phyloP scores from a whole-genome alignment of 805 yeast species.

The Zygosaccharomyces gambellarensis region DNA sequence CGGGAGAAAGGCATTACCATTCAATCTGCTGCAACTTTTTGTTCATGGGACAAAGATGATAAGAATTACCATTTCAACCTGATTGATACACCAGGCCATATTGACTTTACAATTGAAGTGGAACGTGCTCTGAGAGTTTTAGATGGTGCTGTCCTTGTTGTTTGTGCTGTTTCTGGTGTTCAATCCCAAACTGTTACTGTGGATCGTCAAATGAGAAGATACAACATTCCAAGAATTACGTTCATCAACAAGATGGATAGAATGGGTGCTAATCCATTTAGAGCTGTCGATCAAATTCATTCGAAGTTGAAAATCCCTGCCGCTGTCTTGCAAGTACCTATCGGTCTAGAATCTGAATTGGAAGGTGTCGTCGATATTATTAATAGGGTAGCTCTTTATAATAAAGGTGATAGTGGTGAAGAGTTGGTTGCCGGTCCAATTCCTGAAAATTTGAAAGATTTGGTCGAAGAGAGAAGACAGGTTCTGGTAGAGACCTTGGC shows the following conservation, averaged over 20 bases:
- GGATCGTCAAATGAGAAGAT: slow-evolving; percentile 97
- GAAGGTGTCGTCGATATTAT: slow-evolving; percentile 90
- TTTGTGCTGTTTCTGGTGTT: slow-evolving; percentile 97
- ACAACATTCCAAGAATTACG: slow-evolving; percentile 93
- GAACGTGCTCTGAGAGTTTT: slow-evolving; percentile 97
- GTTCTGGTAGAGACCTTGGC: slow-evolving; percentile 88
- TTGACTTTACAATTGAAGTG: slow-evolving; percentile 97
- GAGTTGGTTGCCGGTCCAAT: slow-evolving; percentile 57
- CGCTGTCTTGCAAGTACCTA: slow-evolving; percentile 97
- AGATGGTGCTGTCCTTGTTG: slow-evolving; percentile 97
- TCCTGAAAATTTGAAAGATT: slow-evolving; percentile 73
- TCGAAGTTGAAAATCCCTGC: slow-evolving; percentile 85
- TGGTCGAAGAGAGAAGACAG: slow-evolving; percentile 87
- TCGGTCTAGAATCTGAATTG: slow-evolving; percentile 83
- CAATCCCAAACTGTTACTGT: slow-evolving; percentile 98
- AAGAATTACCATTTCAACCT: slow-evolving; percentile 79
- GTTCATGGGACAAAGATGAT: slow-evolving; percentile 83
- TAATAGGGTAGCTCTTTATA: slow-evolving; percentile 79
- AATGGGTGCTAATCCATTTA: slow-evolving; percentile 98
- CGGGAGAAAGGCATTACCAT: slow-evolving; percentile 98
- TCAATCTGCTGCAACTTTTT: slow-evolving; percentile 97
- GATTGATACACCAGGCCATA: slow-evolving; percentile 98
- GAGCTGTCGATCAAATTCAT: slow-evolving; percentile 87
- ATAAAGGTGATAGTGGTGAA: slow-evolving; percentile 90
- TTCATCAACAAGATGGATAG: slow-evolving; percentile 98